These are phyloP conservation scores for Penicillium longicatenatum DNA, from an alignment of 495 filamentous ascomycete species.

Conservation along the genomic window DNA sequence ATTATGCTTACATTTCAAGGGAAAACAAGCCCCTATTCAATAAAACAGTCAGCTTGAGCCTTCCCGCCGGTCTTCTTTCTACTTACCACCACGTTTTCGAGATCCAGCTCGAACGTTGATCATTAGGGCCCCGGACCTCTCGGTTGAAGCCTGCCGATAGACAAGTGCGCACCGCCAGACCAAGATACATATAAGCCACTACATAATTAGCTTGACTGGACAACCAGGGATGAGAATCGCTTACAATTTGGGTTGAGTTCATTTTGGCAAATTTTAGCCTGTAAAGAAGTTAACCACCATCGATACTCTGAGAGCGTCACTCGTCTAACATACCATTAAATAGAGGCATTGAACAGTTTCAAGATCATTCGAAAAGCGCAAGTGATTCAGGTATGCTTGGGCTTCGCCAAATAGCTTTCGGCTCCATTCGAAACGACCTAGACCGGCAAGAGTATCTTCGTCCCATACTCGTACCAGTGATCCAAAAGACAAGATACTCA, in stretches of 20 bases:
- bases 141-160: constrained; percentile 45
- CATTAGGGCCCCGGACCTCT: constrained; percentile 35
- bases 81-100: constrained; percentile 49
- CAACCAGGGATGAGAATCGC: not conserved
- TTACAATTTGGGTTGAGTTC: constrained; percentile 45
- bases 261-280: constrained; percentile 49
- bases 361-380: constrained; percentile 43
- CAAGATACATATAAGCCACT: constrained; percentile 52
- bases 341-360: constrained; percentile 46
- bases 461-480: constrained; percentile 44
- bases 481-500: constrained; percentile 43
- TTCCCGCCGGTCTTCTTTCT: not conserved
- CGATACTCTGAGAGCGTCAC: too few species aligned
- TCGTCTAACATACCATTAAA: constrained; percentile 34
- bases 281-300: constrained; percentile 1
- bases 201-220: constrained; percentile 9
- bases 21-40: constrained; percentile 40
- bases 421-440: constrained; percentile 46
- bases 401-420: constrained; percentile 46
- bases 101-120: constrained; percentile 41
- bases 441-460: constrained; percentile 35
- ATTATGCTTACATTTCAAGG: constrained; percentile 39
- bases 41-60: not conserved
- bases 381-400: constrained; percentile 37
- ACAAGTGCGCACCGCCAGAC: constrained; percentile 43